Conservation (phyloP, 495 filamentous ascomycete species). For the Trichocladium antarcticum region DNA sequence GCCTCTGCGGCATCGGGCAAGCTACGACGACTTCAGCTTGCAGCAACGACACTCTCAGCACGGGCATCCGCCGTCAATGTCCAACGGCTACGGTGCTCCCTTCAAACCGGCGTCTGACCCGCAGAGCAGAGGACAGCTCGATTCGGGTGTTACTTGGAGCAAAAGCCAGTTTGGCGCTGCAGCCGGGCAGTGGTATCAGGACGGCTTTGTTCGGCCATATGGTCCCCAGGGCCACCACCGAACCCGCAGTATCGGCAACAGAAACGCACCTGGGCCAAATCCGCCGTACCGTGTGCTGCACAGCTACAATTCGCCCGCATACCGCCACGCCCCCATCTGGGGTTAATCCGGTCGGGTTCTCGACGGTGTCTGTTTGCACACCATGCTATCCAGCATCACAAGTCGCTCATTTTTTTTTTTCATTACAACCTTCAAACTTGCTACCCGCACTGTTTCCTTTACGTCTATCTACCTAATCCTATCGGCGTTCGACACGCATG, state of each 20-base stretch:
- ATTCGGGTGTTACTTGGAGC: slow-evolving; percentile 19
- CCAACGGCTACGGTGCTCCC: slow-evolving; percentile 28
- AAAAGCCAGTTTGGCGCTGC: slow-evolving; percentile 21
- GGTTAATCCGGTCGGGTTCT: no score
- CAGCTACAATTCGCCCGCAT: slow-evolving; percentile 41
- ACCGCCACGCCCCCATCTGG: slow-evolving; percentile 38
- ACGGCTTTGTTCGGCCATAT: slow-evolving; percentile 14
- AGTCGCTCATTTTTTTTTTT: neutral
- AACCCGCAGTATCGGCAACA: slow-evolving; percentile 29
- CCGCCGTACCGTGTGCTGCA: slow-evolving; percentile 36
- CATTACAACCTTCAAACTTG: neutral
- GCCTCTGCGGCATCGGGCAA: slow-evolving; percentile 30
- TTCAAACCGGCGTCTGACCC: slow-evolving; percentile 18
- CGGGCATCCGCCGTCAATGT: slow-evolving; percentile 29
- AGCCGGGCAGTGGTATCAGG: slow-evolving; percentile 23
- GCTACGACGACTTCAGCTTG: slow-evolving; percentile 31
- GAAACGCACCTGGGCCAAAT: slow-evolving; percentile 6
- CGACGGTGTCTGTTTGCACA: no score
- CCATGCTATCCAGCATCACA: no score
- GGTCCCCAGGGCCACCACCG: slow-evolving; percentile 29
- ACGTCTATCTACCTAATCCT: no score
- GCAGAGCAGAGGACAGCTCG: slow-evolving; percentile 18
- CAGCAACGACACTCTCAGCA: slow-evolving; percentile 13
- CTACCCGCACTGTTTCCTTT: no score
- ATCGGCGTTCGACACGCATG: no score